Conservation (phyloP, 805 yeast genomes). For the Barnettozyma sp. region DNA sequence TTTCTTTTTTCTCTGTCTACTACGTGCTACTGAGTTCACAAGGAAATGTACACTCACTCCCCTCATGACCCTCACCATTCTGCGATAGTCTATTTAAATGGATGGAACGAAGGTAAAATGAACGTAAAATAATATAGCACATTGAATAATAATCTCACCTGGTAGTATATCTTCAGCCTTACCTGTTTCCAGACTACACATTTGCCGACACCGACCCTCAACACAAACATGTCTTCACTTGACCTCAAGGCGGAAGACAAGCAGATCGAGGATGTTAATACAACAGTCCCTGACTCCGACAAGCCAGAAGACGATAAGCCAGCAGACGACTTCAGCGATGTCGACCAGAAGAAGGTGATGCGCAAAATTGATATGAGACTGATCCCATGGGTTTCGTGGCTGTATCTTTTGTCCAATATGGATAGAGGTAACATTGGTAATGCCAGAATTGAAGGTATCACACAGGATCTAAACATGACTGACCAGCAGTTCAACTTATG, state of each 20-base stretch:
- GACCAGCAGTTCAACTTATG: constrained; percentile 34
- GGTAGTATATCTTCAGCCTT: background rate
- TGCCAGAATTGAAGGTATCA: constrained; percentile 45
- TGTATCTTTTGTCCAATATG: constrained; percentile 38
- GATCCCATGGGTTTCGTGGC: constrained; percentile 33
- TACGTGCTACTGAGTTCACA: no score
- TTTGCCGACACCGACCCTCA: no score
- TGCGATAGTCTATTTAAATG: no score
- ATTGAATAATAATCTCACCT: background rate
- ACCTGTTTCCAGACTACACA: no score
- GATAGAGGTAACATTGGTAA: constrained; percentile 53
- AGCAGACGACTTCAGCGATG: constrained; percentile 11
- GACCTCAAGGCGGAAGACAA: constrained; percentile 2
- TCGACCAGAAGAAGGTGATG: constrained; percentile 25
- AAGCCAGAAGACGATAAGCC: no score
- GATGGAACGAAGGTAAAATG: no score
- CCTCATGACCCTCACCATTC: no score
- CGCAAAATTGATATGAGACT: constrained; percentile 34
- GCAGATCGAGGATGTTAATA: constrained; percentile 2
- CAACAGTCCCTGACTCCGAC: background rate
- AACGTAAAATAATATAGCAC: no score
- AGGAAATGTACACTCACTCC: no score
- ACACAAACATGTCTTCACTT: background rate
- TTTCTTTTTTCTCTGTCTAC: no score
- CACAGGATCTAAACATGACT: constrained; percentile 29